Base-by-base conservation (phyloP, 768 basidiomycete genomes). In the Scleroderma citrinum region DNA sequence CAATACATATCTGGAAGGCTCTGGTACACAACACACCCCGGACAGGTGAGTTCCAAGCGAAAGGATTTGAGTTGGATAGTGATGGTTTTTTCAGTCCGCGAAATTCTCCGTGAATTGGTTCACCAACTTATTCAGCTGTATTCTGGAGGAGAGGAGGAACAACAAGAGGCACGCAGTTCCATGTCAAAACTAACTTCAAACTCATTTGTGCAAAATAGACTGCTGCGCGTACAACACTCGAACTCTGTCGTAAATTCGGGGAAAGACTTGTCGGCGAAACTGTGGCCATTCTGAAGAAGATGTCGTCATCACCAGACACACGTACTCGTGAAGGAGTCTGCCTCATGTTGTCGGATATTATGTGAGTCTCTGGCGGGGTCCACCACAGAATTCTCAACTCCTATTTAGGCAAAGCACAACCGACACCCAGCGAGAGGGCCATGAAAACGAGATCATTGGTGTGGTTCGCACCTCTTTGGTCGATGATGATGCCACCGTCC, bases 1-100 rank as follows among this genome's bases (percentile, higher is more conserved):
- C 94, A 0, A 81, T 95, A 39, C 92, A 92, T 49, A 96, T 98
- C 55, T 99, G 96, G 96, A 98, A 98, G 69, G 95, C 92, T 4
- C 75, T 98, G 54, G 94, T 99, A 10, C 81, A 92, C 64, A 98
- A 95, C 59, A 95, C 92, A 0, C 93, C 92, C 5, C 76, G 86
- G 39, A 95, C 92, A 55, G 85, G 92, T 92, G 62, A 49, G 71
- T 54, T 7, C 51, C 23, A 41, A 46, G 17, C 29, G 31, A n/a
- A 5, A 32, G 16, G 29, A 39, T 43, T 49, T 12, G n/a, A 8
- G 11, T 37, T 13, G n/a, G 3, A 14, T 13, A 35, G 5, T 26
- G 39, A 19, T n/a, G 24, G 40, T 48, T 55, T 46, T 8, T 58
- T 31, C 53, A 88, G 90, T 87, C 17, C 85, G 93, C 52, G 95